A percentile compares a stretch with the other conserved stretches of the same genome.
Evolutionary conservation across 371 early-diverging fungal species (phyloP).

Genomic region (Mucor piriformis): DNA sequence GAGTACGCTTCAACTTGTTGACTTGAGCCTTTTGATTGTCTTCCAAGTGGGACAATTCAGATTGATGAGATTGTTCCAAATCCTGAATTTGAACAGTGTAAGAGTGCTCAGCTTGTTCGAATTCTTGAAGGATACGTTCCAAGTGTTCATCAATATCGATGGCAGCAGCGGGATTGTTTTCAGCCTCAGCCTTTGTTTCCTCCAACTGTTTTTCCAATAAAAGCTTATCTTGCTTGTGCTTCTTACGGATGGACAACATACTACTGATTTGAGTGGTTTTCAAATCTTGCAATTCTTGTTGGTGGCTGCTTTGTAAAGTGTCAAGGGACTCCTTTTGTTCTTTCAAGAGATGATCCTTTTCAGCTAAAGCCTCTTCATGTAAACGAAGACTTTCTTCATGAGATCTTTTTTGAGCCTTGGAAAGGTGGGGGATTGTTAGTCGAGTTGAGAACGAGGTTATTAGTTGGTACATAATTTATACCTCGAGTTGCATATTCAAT

Average conservation of each 20-base stretch:
- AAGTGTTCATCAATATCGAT: constrained; percentile 74
- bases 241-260: constrained; percentile 33
- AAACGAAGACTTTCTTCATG: constrained; percentile 46
- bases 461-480: too few species aligned
- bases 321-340: constrained; percentile 39
- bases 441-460: too few species aligned
- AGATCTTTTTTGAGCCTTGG: constrained; percentile 39
- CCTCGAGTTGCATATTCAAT: constrained; percentile 41
- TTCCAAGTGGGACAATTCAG: constrained; percentile 35
- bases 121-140: constrained; percentile 78
- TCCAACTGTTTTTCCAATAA: constrained; percentile 33
- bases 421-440: too few species aligned
- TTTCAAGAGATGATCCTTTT: constrained; percentile 39
- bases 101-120: constrained; percentile 54
- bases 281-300: constrained; percentile 32
- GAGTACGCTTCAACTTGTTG: constrained; percentile 29
- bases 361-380: constrained; percentile 44
- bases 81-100: constrained; percentile 41
- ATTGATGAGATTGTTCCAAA: constrained; percentile 45
- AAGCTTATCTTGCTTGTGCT: constrained; percentile 41
- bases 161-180: constrained; percentile 18
- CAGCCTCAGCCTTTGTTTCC: constrained; percentile 33
- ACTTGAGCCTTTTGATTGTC: constrained; percentile 42
- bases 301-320: constrained; percentile 26
- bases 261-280: constrained; percentile 31